Conservation (phyloP, 805 yeast genomes). For the Monosporozyma servazzii region DNA sequence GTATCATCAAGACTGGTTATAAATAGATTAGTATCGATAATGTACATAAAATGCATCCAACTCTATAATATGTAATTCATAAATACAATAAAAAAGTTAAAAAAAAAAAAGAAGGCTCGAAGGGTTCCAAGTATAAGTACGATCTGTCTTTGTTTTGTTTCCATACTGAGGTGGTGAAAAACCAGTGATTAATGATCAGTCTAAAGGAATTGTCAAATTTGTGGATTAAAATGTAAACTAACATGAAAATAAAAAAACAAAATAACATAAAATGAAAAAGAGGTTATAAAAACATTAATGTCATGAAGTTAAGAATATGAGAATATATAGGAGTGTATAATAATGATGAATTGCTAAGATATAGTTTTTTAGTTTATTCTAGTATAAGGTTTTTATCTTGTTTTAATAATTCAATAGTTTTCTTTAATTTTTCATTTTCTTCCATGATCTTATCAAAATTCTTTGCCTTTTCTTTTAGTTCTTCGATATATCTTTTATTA, state of each 20-base stretch:
- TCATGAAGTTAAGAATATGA: not conserved
- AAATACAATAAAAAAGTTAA: not conserved
- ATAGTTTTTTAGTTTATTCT: not conserved
- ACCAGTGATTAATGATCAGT: too few relatives aligned
- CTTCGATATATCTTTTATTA: constrained; percentile 71
- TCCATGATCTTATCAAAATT: constrained; percentile 55
- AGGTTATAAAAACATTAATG: not conserved
- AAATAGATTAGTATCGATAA: not conserved
- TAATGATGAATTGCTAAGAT: not conserved
- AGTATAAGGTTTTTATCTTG: not conserved
- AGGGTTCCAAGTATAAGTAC: not conserved
- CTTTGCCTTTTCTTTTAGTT: constrained; percentile 61
- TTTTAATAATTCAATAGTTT: constrained; percentile 9
- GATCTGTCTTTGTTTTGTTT: too few relatives aligned
- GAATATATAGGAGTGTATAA: not conserved
- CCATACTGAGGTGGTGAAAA: too few relatives aligned
- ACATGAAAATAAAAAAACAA: too few relatives aligned
- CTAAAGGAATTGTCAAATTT: too few relatives aligned
- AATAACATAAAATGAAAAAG: too few relatives aligned
- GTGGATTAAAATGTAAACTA: too few relatives aligned
- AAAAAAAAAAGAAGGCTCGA: not conserved
- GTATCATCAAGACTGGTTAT: constrained; percentile 80
- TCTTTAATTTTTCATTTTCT: constrained; percentile 53
- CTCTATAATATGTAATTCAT: not conserved
- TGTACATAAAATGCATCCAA: not conserved